Evolutionary conservation across 257 asterid species (phyloP), one percentile per base, ranked within the genome.

Genomic region (Echium plantagineum): DNA sequence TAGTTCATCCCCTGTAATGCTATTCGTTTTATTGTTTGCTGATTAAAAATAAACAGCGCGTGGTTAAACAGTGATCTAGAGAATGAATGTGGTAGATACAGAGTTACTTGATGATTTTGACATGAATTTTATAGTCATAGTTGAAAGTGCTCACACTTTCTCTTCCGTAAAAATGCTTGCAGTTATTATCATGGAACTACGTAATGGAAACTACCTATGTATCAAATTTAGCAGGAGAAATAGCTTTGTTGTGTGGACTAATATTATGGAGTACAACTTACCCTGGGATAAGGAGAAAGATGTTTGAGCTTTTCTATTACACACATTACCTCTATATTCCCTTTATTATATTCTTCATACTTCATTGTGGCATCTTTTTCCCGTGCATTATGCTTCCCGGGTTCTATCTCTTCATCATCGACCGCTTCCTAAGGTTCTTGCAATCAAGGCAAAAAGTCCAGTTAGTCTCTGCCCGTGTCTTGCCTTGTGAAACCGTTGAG

Each of bases 331-430:
- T 93, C 80, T 93, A 93, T 78, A 78, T 85, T 64, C 75, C 73
- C 74, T 93, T 85, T 85, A 71, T 93, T 74, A 57, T 84, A 64
- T 86, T 93, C 89, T 82, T 66, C 84, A 70, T 86, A 8, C 71
- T 83, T 7, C 98, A 93, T 57, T 75, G 82, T 54, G 95, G 97
- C 71, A 78, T 84, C 62, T 95, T 89, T 17, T 89, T 84, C 75
- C 83, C 85, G 52, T 81, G 85, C 78, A 89, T 93, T 31, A 93
- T 93, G 95, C 91, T 93, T 38, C 98, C 98, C 18, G 87, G 96
- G 0, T 70, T 93, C 67, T 89, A 79, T 65, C 96, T 93, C 69
- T 93, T 85, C 67, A 18, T 84, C 51, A 80, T 91, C 54, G 97
- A 91, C 67, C 90, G 98, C 2, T 91, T 70, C 71, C 61, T 93